These are phyloP conservation scores for Lactarius indigo DNA, from an alignment of 768 basidiomycete genomes.

Conservation along the genomic window DNA sequence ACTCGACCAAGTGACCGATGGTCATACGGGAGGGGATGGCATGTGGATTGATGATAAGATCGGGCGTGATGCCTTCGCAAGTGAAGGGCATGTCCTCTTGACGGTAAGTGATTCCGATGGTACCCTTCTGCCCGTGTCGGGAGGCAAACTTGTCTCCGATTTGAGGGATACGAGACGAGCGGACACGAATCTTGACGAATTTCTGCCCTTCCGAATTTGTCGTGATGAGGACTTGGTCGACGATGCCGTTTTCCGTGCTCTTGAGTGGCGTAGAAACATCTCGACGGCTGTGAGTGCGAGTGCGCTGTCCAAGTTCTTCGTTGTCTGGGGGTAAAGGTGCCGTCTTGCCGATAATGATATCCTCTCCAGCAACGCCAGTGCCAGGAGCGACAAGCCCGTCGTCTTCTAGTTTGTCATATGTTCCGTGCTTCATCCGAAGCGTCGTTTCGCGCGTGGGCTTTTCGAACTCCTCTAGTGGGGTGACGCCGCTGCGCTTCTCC, in stretches of 20 bases:
- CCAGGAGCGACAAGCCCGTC: conserved; percentile 97
- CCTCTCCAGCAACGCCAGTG: conserved; percentile 91
- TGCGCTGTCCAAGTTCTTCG: conserved; percentile 95
- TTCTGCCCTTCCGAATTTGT: conserved; percentile 96
- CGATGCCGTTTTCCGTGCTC: conserved; percentile 95
- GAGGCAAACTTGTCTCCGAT: conserved; percentile 99
- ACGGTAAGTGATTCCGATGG: conserved; percentile 98
- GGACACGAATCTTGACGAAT: conserved; percentile 96
- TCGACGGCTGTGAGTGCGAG: conserved; percentile 87
- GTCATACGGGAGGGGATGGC: conserved; percentile 99
- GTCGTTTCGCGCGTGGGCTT: conserved; percentile 92
- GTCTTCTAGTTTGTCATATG: conserved; percentile 96
- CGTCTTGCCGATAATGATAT: conserved; percentile 99
- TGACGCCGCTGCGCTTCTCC: conserved; percentile 93
- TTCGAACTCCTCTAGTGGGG: conserved; percentile 93
- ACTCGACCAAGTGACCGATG: conserved; percentile 98
- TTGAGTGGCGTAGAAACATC: conserved; percentile 98
- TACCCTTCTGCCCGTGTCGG: conserved; percentile 99
- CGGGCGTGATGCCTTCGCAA: conserved; percentile 92
- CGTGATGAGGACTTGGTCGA: conserved; percentile 95
- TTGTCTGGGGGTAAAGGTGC: conserved; percentile 95
- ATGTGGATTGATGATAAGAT: conserved; percentile 98
- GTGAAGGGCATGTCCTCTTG: conserved; percentile 99
- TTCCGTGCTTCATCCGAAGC: conserved; percentile 95
- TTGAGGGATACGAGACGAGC: conserved; percentile 95